Base-by-base conservation (phyloP, 2,329 filamentous ascomycete species). In the Penicillium paneum region DNA sequence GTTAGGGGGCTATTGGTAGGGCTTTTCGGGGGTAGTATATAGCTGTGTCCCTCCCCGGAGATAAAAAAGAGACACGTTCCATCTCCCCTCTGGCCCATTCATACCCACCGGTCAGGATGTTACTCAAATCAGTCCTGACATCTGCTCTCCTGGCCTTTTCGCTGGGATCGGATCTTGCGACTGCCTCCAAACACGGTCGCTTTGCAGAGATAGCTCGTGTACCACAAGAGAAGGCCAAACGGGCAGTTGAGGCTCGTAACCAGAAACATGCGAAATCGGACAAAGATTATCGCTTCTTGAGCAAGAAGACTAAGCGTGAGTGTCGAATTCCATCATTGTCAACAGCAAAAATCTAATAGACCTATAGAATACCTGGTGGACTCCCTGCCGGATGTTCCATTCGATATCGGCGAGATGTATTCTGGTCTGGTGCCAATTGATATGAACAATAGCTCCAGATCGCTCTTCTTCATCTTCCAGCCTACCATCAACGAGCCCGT, bases 361-460 rank as follows among this genome's bases (percentile, higher is more conserved):
- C 12, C 21, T 21, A 40, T 36, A 70, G 89, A 85, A 57, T 80
- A 78, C 21, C 83, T 89, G 38, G 81, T 90, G 61, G 84, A 87
- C 3, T 79, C 71, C 1, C 81, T 91, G 44, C 88, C 88, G 0
- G 85, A 89, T 17, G 84, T 91, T 0, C 67, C 80, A 26, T 91
- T 89, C 57, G 87, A 91, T 57, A 74, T 89, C 49, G 80, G 81
- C 21, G 76, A 78, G 63, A 74, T 76, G 46, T 79, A 78, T 57
- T 76, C 76, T 2, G 76, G 76, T 10, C 72, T 81, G 3, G 66
- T 86, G 7, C 81, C 83, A 5, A 83, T 86, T 60, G 78, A 79
- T 41, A 70, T 69, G 51, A 51, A 72, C 10, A 78, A 81, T 55
- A 75, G 78, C 34, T 73, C 74, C 3, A 64, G 70, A 13, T 52